These are phyloP conservation scores for Acer yangbiense DNA, from an alignment of 345 rosid genomes.

Conservation along the genomic window DNA sequence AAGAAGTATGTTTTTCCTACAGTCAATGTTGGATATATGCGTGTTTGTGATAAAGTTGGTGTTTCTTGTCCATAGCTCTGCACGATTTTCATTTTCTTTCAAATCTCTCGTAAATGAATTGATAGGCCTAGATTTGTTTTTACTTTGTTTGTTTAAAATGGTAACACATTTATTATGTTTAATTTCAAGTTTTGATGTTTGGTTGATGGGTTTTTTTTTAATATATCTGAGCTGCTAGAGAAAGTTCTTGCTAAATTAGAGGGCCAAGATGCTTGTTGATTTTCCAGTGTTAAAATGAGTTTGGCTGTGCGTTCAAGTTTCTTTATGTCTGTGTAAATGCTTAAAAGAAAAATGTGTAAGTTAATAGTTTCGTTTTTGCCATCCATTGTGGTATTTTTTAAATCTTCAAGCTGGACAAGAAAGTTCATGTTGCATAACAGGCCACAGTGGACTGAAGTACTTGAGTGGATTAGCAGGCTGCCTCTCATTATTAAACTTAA, in stretches of 20 bases:
- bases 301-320: background rate
- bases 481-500: background rate
- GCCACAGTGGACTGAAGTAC: background rate
- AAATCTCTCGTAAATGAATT: background rate
- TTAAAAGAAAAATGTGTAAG: background rate
- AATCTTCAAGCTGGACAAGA: background rate
- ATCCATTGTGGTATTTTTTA: background rate
- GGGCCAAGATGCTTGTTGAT: background rate
- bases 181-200: background rate
- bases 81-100: background rate
- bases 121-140: background rate
- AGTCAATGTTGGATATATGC: background rate
- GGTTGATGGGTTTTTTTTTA: background rate
- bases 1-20: conserved; percentile 63
- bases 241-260: background rate
- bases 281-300: background rate
- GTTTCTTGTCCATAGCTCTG: background rate
- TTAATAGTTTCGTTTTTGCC: background rate
- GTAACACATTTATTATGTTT: background rate
- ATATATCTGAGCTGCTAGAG: background rate
- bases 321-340: background rate
- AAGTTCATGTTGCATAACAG: background rate
- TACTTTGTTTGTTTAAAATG: background rate
- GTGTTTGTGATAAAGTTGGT: background rate
- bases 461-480: background rate